phyloP scores from a whole-genome alignment of 805 yeast species.

The Cyberlindnera sargentensis region DNA sequence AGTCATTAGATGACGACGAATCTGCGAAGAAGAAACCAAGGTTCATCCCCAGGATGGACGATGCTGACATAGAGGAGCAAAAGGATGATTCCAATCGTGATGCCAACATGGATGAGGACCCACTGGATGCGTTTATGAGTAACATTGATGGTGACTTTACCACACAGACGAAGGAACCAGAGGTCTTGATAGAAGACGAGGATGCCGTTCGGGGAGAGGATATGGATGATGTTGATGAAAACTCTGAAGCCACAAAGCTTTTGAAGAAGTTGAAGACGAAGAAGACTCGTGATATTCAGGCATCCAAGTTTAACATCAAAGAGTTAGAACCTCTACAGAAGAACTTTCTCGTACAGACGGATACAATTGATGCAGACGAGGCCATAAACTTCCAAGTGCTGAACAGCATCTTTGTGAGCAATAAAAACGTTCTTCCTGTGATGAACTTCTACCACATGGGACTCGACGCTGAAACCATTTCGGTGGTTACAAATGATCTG shows the following conservation, averaged over 20 bases:
- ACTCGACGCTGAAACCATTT: constrained; percentile 51
- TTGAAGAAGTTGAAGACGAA: constrained; percentile 38
- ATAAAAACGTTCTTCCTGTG: constrained; percentile 44
- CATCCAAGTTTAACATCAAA: constrained; percentile 24
- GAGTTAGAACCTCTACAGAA: constrained; percentile 51
- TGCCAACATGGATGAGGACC: constrained; percentile 25
- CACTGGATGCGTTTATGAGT: constrained; percentile 41
- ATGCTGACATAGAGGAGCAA: constrained; percentile 6
- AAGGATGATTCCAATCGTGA: background rate
- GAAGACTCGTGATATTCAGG: constrained; percentile 43
- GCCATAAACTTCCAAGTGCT: constrained; percentile 57
- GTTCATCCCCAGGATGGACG: constrained; percentile 16
- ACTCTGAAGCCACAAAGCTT: constrained; percentile 27
- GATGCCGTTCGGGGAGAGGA: constrained; percentile 24
- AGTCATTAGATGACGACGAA: constrained; percentile 26
- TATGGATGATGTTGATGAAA: constrained; percentile 25
- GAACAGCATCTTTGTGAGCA: constrained; percentile 35
- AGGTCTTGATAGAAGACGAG: constrained; percentile 2
- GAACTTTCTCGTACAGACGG: constrained; percentile 49
- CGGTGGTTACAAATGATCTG: constrained; percentile 42
- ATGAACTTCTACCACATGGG: constrained; percentile 79
- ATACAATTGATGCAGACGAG: constrained; percentile 43
- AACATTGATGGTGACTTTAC: constrained; percentile 21
- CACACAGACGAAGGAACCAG: background rate
- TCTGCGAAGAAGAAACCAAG: constrained; percentile 11